Base-by-base conservation (phyloP, 139 green algal species). In the Coccomyxa sp. region DNA sequence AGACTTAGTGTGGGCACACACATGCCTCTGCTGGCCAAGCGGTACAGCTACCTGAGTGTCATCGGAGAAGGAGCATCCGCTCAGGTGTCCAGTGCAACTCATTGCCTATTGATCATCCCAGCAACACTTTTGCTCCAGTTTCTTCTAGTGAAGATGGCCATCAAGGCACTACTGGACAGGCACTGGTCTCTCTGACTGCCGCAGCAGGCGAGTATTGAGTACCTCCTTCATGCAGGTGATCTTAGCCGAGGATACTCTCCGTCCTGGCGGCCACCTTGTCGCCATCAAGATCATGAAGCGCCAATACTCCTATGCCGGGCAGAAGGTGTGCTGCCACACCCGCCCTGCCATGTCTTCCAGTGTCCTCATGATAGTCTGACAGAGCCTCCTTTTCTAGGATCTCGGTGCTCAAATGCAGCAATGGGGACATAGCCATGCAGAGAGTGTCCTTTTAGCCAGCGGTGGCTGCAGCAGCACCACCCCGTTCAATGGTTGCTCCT, bases 211-310 rank as follows among this genome's bases (percentile, higher is more conserved):
- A 51, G 38, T 51, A 51, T 51, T 51, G 38, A 11, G 38, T 51
- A 51, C 7, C 38, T 51, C 3, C 38, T 51, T 51, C 38, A 51
- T 77, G 71, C 89, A 95, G 90, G 91, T 97, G 12, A 77, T 84
- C 13, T 82, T 96, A 30, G 89, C 92, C n/a, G 90, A 95, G 77
- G 94, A 95, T 13, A 85, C 86, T 4, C 81, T 94, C 60, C 51
- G 18, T 31, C 32, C 31, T 13, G 17, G 16, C 12, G 0, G 18
- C 17, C 32, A 57, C 58, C 71, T 88, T 13, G 89, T 92, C 58
- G 88, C 83, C 25, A 82, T 91, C 67, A 91, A 92, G 76, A 74
- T 87, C 10, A 87, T 92, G 81, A 79, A 82, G 27, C 81, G 85
- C 23, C 87, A 91, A 10, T 76, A 88, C 75, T 23, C 51, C 27